Percentiles rank a stretch among this genome's conserved stretches.
These are phyloP conservation scores for Corymbia maculata DNA, from an alignment of 345 rosid genomes.

Conservation along the genomic window DNA sequence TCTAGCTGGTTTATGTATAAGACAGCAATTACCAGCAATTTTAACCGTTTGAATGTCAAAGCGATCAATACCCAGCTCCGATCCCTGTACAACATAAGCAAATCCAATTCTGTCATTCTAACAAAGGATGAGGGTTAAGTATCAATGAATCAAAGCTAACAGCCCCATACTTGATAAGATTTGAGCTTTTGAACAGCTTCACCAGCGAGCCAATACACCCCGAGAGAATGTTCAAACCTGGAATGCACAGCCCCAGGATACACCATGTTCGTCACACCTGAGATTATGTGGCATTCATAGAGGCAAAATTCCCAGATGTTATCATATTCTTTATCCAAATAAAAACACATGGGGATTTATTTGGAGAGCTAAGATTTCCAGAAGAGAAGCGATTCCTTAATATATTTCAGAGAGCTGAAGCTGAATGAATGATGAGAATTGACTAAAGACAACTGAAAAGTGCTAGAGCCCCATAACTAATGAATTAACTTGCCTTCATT, in stretches of 20 bases:
- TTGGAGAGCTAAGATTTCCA: not conserved
- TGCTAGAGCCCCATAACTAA: not conserved
- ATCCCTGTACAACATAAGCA: slow-evolving; percentile 29
- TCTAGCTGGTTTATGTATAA: not conserved
- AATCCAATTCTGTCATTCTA: not conserved
- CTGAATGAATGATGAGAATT: not conserved
- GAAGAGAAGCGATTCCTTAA: not conserved
- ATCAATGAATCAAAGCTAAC: not conserved
- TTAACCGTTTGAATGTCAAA: slow-evolving; percentile 83
- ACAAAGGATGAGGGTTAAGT: not conserved
- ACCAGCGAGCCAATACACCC: slow-evolving; percentile 86
- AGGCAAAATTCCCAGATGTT: not conserved
- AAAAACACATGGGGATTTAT: not conserved
- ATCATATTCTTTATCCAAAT: not conserved
- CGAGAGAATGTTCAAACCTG: slow-evolving; percentile 93
- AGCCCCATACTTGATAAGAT: slow-evolving; percentile 41
- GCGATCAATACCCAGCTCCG: slow-evolving; percentile 69
- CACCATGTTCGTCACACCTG: slow-evolving; percentile 72
- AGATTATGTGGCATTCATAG: not conserved
- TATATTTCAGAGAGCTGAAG: not conserved
- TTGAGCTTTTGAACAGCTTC: slow-evolving; percentile 59
- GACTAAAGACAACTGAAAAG: not conserved
- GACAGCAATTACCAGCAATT: slow-evolving; percentile 57
- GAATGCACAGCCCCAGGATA: slow-evolving; percentile 94
- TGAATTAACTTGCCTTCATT: not conserved